phyloP scores from a whole-genome alignment of 345 rosid species.

The Linum tenue region DNA sequence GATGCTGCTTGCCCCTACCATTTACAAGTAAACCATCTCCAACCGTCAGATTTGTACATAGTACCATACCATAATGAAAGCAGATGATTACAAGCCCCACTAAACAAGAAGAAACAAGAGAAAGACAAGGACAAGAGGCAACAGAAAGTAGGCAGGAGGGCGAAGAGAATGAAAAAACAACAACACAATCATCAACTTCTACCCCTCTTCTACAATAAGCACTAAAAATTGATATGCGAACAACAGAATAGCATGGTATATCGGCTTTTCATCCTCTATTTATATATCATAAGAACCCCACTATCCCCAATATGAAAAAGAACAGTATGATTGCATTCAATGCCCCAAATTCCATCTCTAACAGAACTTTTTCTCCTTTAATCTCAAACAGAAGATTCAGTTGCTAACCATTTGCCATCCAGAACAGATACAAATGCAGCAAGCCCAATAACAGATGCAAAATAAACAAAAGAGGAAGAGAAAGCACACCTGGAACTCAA shows the following conservation, averaged over 20 bases:
- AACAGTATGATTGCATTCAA: neutral
- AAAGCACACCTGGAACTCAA: conserved; percentile 47
- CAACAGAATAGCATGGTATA: neutral
- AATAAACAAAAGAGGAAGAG: conserved; percentile 7
- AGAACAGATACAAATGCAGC: neutral
- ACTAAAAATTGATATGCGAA: neutral
- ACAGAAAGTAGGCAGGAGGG: neutral
- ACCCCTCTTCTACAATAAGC: neutral
- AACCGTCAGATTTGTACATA: neutral
- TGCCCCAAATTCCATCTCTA: neutral
- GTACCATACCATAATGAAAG: neutral
- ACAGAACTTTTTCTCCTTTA: neutral
- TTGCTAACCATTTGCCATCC: neutral
- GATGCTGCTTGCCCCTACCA: neutral
- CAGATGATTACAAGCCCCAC: neutral
- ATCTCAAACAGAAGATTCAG: neutral
- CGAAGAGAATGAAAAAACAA: neutral
- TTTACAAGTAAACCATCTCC: neutral
- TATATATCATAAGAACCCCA: neutral
- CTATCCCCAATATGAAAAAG: neutral
- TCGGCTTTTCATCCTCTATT: neutral
- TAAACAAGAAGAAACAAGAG: neutral
- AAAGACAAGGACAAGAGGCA: conserved; percentile 2
- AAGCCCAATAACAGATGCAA: neutral
- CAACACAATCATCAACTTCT: neutral